Base-by-base conservation (phyloP, 225 moss, liverwort and hornwort species). In the Pleurozium schreberi region DNA sequence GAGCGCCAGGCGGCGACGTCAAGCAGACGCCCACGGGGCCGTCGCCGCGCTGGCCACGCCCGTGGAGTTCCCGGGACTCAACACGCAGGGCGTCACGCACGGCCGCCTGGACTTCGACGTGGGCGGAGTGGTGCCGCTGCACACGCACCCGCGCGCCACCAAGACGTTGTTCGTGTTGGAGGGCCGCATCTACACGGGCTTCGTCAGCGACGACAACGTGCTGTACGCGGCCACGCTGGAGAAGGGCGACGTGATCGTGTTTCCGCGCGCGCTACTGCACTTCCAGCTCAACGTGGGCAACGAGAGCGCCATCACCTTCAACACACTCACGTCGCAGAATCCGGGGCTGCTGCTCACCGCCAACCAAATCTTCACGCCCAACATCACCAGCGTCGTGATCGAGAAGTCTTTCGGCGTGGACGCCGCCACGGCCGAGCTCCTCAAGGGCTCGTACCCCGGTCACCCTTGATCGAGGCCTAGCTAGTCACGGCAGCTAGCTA, bases 221-320 rank as follows among this genome's bases (percentile, higher is more conserved):
- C 76, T 92, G 66, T 90, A 78, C 78, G 90, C 90, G 15, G 12
- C 88, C 81, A 90, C 88, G 18, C 49, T 92, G 47, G 38, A 92
- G 36, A 18, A 42, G 75, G 90, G 88, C 68, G 90, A 92, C 63
- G 40, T 90, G 12, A 78, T 75, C 82, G 0, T 92, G 21, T 90
- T 92, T 38, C 88, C 88, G 2, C 75, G 75, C 47, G 90, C 68
- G 6, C 38, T 68, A n/a, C 85, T 75, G 45, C 90, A 92, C 53
- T 92, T 92, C 67, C 92, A 92, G 90, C 21, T 90, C 14, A 82
- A 86, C 66, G 86, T 90, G n/a, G 86, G 86, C 65, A 66, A 75
- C 22, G 88, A 69, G 53, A 75, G 43, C 61, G 88, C 92, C 65
- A 62, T 67, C 60, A 85, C 88, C 8, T 88, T 90, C 81, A 90